Evolutionary conservation across 2,329 filamentous ascomycete genomes (phyloP), one percentile per base, ranked within the genome.

Genomic region (Colletotrichum eleusines): DNA sequence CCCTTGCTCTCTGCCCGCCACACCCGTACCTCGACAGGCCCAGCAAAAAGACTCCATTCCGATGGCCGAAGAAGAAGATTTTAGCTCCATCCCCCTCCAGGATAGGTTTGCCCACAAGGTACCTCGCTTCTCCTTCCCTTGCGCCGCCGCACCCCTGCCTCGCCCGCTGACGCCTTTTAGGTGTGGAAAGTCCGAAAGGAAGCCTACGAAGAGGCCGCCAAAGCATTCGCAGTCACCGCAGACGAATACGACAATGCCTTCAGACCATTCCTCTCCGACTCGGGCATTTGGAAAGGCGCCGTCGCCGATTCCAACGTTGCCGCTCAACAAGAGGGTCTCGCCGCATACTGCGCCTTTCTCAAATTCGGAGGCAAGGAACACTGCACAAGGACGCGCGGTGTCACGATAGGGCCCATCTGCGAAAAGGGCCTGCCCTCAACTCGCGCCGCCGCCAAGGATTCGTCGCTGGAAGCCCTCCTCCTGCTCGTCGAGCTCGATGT

Each of bases 151-250:
- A n/a, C n/a, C 33, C 23, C 31, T 31, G 44, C 26, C 35, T 51
- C 48, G 33, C 50, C 42, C 38, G 48, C 73, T 74, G 63, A 76
- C 61, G 71, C 69, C 59, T 66, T 38, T 2, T 63, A 93, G 92
- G 89, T 93, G 78, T 99, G 96, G 96, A 99, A 99, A 87, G 95
- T 97, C 51, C 90, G 96, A 78, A 99, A 99, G 84, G 90, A 90
- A 78, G 96, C 91, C 63, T 99, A 98, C 80, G 96, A 99, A 86
- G 94, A 96, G 75, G 95, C 94, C 26, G 89, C 92, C 50, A 95
- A 96, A 81, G 89, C 91, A 75, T 98, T 99, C 80, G 91, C 94
- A 79, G 85, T 89, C 69, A 94, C 95, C 7, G 91, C 94, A 72
- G 92, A 95, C 82, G 95, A 98, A 79, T 88, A 90, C 75, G 93